A percentile compares a stretch with the other conserved stretches of the same genome.
Conservation (phyloP, 208 protist species). For the Wallacemonas sp. region DNA sequence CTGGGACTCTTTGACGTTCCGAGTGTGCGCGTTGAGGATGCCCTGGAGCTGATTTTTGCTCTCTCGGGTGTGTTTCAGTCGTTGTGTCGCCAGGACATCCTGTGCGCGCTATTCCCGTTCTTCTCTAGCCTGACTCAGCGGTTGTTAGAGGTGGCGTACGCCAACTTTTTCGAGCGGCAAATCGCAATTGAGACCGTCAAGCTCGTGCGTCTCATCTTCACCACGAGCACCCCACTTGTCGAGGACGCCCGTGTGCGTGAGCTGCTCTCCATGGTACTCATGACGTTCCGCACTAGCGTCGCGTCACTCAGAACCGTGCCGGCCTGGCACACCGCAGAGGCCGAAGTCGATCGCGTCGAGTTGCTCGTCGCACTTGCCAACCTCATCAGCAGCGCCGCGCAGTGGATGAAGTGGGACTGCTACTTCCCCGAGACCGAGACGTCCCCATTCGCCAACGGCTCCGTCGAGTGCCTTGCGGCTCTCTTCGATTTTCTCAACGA, state of each 20-base stretch:
- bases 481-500: constrained; percentile 65
- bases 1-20: neutral
- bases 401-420: constrained; percentile 76
- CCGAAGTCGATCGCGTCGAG: constrained; percentile 47
- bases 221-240: constrained; percentile 37
- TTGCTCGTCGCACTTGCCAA: constrained; percentile 45
- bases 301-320: constrained; percentile 17
- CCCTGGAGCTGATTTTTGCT: constrained; percentile 30
- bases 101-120: constrained; percentile 34
- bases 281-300: constrained; percentile 23
- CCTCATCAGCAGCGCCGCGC: constrained; percentile 53
- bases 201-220: constrained; percentile 49
- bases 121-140: constrained; percentile 25
- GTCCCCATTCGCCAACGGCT: constrained; percentile 27
- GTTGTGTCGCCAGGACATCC: constrained; percentile 39
- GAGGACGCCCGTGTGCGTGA: constrained; percentile 35
- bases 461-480: constrained; percentile 41
- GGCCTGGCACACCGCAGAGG: constrained; percentile 39
- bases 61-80: constrained; percentile 55
- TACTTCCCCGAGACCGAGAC: constrained; percentile 53
- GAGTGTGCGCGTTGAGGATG: constrained; percentile 23
- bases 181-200: constrained; percentile 40
- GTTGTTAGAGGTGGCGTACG: constrained; percentile 23
- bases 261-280: constrained; percentile 38
- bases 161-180: constrained; percentile 38